phyloP scores from a whole-genome alignment of 2,329 filamentous ascomycete species.

The Neocucurbitaria cava region DNA sequence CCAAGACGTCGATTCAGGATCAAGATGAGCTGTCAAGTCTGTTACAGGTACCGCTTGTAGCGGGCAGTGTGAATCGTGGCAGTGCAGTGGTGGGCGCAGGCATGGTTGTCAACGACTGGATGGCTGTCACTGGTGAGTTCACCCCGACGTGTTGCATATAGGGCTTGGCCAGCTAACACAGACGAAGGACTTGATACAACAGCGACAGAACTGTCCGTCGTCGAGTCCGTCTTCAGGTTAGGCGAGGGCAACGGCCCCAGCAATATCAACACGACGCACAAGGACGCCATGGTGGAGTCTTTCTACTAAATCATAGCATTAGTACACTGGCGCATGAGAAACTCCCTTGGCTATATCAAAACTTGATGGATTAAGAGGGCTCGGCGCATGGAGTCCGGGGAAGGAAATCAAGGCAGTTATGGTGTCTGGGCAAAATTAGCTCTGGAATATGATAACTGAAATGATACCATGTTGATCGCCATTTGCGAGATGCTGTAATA shows the following conservation, averaged over 20 bases:
- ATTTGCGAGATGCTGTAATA: not conserved
- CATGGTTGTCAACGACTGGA: slow-evolving; percentile 98
- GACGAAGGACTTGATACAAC: slow-evolving; percentile 81
- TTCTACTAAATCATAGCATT: slow-evolving; percentile 75
- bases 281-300: slow-evolving; percentile 98
- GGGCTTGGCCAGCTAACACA: not conserved
- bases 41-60: slow-evolving; percentile 94
- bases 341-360: not conserved
- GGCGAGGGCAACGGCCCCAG: slow-evolving; percentile 82
- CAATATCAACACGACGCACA: slow-evolving; percentile 82
- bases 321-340: slow-evolving; percentile 1
- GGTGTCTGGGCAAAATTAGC: not conserved
- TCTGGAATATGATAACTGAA: not conserved
- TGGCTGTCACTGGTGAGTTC: slow-evolving; percentile 74
- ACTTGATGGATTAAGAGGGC: not conserved
- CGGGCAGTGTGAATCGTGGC: slow-evolving; percentile 91
- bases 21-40: slow-evolving; percentile 95
- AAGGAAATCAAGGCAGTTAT: not conserved
- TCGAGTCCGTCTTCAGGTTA: slow-evolving; percentile 94
- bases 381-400: not conserved
- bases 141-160: not conserved
- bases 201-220: slow-evolving; percentile 94
- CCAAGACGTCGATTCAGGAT: slow-evolving; percentile 95
- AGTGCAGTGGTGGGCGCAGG: slow-evolving; percentile 94
- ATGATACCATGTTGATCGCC: not conserved